Conservation (phyloP, 345 rosid species). For the Pistacia vera region DNA sequence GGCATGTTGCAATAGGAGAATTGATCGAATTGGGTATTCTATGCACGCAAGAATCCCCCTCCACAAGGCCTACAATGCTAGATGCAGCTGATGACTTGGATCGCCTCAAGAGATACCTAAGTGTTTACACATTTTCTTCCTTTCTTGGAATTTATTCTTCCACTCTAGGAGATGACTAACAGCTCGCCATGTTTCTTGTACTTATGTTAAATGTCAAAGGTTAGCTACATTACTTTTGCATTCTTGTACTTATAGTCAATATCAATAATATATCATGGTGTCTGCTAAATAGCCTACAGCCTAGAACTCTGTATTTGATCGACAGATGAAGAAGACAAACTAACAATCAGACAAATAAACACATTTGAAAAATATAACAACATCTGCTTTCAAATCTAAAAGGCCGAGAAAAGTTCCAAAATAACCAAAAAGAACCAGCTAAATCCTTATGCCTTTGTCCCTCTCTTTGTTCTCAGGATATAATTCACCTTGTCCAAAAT, state of each 20-base stretch:
- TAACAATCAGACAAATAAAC: neutral
- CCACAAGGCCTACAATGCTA: constrained; percentile 59
- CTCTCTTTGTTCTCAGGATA: neutral
- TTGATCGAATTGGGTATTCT: constrained; percentile 57
- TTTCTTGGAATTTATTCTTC: constrained; percentile 59
- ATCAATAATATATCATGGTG: neutral
- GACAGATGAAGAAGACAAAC: no score
- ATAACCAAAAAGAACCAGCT: neutral
- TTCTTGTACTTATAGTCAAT: neutral
- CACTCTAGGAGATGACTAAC: constrained; percentile 38
- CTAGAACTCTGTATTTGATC: no score
- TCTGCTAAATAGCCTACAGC: no score
- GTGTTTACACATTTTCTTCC: constrained; percentile 51
- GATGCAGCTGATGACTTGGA: constrained; percentile 61
- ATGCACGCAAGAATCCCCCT: constrained; percentile 59
- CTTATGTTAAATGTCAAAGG: neutral
- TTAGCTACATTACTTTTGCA: constrained; percentile 2
- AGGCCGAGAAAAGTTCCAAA: neutral
- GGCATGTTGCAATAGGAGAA: constrained; percentile 51
- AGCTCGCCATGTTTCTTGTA: neutral
- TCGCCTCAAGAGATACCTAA: constrained; percentile 54
- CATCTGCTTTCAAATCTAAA: neutral
- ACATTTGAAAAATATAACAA: neutral
- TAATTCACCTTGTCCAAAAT: neutral
- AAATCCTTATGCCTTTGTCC: neutral